phyloP scores from a whole-genome alignment of 352 stramenopile species.

The Phytophthora melonis region DNA sequence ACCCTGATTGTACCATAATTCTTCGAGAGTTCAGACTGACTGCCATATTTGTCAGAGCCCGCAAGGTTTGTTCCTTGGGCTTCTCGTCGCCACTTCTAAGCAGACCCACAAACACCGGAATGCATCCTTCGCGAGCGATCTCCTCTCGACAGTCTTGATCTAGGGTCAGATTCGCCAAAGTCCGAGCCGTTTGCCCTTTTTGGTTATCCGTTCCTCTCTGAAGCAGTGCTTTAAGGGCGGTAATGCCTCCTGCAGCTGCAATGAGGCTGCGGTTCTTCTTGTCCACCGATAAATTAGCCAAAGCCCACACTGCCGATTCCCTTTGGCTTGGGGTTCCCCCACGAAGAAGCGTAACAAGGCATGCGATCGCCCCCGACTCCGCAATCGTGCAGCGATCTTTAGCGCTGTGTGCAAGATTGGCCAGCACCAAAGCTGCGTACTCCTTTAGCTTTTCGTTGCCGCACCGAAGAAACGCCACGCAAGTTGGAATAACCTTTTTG shows the following conservation, averaged over 20 bases:
- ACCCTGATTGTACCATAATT: too few relatives aligned
- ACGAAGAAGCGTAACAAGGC: not conserved
- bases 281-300: not conserved
- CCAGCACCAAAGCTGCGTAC: not conserved
- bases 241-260: not conserved
- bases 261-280: not conserved
- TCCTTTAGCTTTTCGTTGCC: slow-evolving; percentile 1
- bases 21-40: too few relatives aligned
- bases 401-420: not conserved
- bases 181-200: too few relatives aligned
- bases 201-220: not conserved
- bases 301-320: not conserved
- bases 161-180: too few relatives aligned
- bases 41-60: too few relatives aligned
- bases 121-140: too few relatives aligned
- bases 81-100: too few relatives aligned
- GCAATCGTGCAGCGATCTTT: not conserved
- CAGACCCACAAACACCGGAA: too few relatives aligned
- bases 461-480: not conserved
- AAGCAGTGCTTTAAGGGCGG: not conserved
- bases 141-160: too few relatives aligned
- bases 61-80: too few relatives aligned
- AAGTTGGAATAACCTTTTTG: not conserved
- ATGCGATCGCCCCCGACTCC: not conserved
- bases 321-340: not conserved